A percentile compares a stretch with the other conserved stretches of the same genome.
These are phyloP conservation scores for Mucor plumbeus DNA, from an alignment of 371 early-diverging fungal species.

Conservation along the genomic window DNA sequence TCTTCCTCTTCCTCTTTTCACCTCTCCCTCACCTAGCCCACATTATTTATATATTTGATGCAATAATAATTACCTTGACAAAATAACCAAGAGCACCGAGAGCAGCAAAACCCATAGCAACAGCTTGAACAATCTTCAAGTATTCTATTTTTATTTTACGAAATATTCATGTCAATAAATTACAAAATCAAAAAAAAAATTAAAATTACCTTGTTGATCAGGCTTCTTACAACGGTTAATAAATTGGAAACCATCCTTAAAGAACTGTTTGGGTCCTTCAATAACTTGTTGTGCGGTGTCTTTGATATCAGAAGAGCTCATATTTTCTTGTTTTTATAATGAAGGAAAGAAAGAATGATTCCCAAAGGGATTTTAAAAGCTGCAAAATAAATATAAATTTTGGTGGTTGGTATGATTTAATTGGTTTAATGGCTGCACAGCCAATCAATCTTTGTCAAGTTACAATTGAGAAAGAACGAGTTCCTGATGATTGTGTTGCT, in stretches of 20 bases:
- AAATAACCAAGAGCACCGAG: slow-evolving; percentile 98
- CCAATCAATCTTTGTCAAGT: slow-evolving; percentile 21
- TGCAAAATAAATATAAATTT: slow-evolving; percentile 4
- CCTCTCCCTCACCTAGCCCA: neutral
- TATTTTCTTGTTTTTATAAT: slow-evolving; percentile 11
- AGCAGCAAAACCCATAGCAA: slow-evolving; percentile 95
- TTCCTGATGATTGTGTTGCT: neutral
- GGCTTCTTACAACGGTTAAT: slow-evolving; percentile 97
- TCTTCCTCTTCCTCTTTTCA: neutral
- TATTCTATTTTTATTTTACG: slow-evolving; percentile 70
- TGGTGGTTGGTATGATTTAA: slow-evolving; percentile 16
- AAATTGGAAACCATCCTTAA: slow-evolving; percentile 89
- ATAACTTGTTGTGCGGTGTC: slow-evolving; percentile 63
- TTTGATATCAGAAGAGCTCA: slow-evolving; percentile 54
- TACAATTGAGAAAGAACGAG: neutral
- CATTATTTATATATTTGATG: neutral
- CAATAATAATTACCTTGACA: slow-evolving; percentile 74
- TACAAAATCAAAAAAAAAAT: no score
- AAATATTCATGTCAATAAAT: no score
- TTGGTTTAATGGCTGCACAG: slow-evolving; percentile 11
- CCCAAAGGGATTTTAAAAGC: neutral
- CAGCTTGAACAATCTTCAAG: slow-evolving; percentile 90
- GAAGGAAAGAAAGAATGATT: slow-evolving; percentile 22
- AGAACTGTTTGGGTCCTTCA: slow-evolving; percentile 89
- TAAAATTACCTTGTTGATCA: slow-evolving; percentile 82